Conservation (phyloP, 2,329 filamentous ascomycete species). For the Ophiostoma populinum region DNA sequence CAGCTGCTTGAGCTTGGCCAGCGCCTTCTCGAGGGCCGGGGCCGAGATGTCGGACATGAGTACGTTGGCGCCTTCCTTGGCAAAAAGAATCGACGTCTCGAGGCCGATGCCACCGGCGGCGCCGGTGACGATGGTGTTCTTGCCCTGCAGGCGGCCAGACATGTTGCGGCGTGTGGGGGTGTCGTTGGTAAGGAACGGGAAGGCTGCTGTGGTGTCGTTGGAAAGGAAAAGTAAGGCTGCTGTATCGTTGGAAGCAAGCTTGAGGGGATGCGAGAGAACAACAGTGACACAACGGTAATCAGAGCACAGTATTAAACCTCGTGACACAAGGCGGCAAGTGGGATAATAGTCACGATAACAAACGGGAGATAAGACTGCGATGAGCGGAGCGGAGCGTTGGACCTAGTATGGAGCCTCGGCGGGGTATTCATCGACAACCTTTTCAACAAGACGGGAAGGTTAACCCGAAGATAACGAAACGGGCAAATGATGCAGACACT, state of each 20-base stretch:
- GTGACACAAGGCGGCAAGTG: no score
- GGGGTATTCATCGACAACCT: no score
- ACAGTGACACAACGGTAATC: no score
- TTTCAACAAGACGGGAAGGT: no score
- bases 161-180: neutral
- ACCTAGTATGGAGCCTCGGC: no score
- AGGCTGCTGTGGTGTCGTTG: neutral
- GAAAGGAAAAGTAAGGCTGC: neutral
- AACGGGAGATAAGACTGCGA: no score
- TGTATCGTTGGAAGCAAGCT: neutral
- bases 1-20: slow-evolving; percentile 57
- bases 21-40: slow-evolving; percentile 58
- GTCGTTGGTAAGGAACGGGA: neutral
- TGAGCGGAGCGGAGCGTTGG: no score
- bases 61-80: slow-evolving; percentile 71
- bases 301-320: no score
- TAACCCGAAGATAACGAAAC: no score
- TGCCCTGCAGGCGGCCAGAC: slow-evolving; percentile 36
- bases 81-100: slow-evolving; percentile 80
- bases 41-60: slow-evolving; percentile 74
- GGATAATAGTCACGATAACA: no score
- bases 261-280: neutral
- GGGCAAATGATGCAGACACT: no score
- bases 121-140: slow-evolving; percentile 61
- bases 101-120: slow-evolving; percentile 84